Base-by-base conservation (phyloP, 352 stramenopile genomes). In the Pythium rhizo-oryzae region DNA sequence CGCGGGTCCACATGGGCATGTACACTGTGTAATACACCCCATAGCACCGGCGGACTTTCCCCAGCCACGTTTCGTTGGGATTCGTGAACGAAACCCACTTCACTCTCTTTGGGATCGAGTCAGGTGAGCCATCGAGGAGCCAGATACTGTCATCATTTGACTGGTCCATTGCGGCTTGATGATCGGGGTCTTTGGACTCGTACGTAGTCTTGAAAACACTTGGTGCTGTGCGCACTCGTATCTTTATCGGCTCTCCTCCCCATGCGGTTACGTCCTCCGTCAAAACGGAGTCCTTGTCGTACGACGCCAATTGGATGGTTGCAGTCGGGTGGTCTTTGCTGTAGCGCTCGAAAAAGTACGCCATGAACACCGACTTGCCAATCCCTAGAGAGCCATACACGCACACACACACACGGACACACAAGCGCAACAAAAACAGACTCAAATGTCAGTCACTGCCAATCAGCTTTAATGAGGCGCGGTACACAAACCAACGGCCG, bases 291-390 rank as follows among this genome's bases (percentile, higher is more conserved):
- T 30, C 21, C 2, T 24, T 8, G 19, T 23, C 41, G 23, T 44
- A 66, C n/a, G 49, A 43, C 23, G n/a, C 12, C 47, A 59, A 44
- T 0, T 44, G n/a, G 33, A 66, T 41, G 7, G 49, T 50, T 8
- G 4, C 12, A 6, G 33, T 41, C 33, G 59, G 47, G 23, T 66
- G n/a, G 21, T 57, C 59, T 8, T 24, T 8, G 9, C 59, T 56
- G 59, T 57, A 66, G 35, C 59, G 47, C 49, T 59, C 47, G 24
- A 66, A 59, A 24, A 66, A 66, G 24, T 59, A 52, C 1, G 21
- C 47, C 59, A 66, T 66, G 21, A 59, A 66, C 6, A 59, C n/a
- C 33, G 59, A 66, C 59, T 49, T 66, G 21, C 59, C 59, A 44
- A 58, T 66, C n/a, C 33, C 59, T 66, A 51, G 11, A 6, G 4